These are phyloP conservation scores for Euryodendron excelsum DNA, from an alignment of 148 eudicot species.

Conservation along the genomic window DNA sequence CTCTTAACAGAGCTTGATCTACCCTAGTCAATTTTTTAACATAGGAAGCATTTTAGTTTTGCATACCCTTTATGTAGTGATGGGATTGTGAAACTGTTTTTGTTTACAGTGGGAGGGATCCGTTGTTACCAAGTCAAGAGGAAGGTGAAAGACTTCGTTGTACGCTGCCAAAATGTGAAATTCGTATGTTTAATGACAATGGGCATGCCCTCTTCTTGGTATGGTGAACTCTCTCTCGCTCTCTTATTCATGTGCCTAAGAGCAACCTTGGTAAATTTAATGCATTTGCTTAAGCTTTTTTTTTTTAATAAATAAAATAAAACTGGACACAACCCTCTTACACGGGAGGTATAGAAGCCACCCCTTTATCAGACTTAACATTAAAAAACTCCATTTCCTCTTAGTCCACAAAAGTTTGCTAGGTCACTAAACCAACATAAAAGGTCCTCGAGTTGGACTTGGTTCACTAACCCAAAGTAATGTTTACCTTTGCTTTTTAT, in stretches of 20 bases:
- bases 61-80: neutral
- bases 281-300: neutral
- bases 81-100: neutral
- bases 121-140: conserved; percentile 61
- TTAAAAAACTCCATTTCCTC: neutral
- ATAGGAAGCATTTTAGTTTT: neutral
- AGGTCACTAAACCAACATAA: neutral
- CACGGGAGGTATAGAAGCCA: neutral
- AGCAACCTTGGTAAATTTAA: neutral
- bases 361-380: neutral
- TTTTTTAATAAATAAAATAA: neutral
- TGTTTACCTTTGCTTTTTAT: neutral
- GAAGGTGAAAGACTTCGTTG: conserved; percentile 71
- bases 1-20: neutral
- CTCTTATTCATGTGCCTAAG: neutral
- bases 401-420: neutral
- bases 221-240: conserved; percentile 24
- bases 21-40: neutral
- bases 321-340: neutral
- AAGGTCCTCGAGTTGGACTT: no score
- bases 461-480: neutral
- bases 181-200: conserved; percentile 57
- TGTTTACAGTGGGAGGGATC: conserved; percentile 50
- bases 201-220: conserved; percentile 83
- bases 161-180: conserved; percentile 58